Evolutionary conservation across 192 early-diverging fungal species (phyloP).

Genomic region (Paraglomus brasilianum): DNA sequence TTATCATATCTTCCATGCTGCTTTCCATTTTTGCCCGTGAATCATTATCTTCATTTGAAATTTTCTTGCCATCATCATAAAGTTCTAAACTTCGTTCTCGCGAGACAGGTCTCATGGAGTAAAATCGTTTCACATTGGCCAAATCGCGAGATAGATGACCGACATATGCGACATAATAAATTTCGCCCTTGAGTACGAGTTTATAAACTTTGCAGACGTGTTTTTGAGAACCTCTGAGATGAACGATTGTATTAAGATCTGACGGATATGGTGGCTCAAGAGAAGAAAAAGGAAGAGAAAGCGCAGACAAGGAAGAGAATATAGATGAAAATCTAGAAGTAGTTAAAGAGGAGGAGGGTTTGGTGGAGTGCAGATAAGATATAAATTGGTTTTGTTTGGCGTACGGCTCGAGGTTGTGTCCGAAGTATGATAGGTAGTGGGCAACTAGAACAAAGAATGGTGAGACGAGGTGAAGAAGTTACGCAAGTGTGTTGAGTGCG

Average conservation of each 20-base stretch:
- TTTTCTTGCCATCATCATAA: too few relatives aligned
- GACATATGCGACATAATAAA: constrained; percentile 5
- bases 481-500: neutral
- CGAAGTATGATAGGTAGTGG: constrained; percentile 14
- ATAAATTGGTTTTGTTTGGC: constrained; percentile 12
- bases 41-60: neutral
- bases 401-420: constrained; percentile 13
- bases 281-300: neutral
- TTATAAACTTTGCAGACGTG: neutral
- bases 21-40: too few relatives aligned
- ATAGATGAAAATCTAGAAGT: too few relatives aligned
- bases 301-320: too few relatives aligned
- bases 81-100: neutral
- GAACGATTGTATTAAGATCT: neutral
- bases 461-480: neutral
- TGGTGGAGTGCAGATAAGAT: too few relatives aligned
- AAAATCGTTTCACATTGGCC: constrained; percentile 1
- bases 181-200: neutral
- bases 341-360: too few relatives aligned
- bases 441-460: constrained; percentile 1
- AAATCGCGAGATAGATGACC: constrained; percentile 10
- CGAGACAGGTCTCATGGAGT: neutral
- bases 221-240: constrained; percentile 7
- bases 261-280: constrained; percentile 1
- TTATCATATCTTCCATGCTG: neutral